Conservation (phyloP, 106 monocot genomes). For the Apostasia ramifera region DNA sequence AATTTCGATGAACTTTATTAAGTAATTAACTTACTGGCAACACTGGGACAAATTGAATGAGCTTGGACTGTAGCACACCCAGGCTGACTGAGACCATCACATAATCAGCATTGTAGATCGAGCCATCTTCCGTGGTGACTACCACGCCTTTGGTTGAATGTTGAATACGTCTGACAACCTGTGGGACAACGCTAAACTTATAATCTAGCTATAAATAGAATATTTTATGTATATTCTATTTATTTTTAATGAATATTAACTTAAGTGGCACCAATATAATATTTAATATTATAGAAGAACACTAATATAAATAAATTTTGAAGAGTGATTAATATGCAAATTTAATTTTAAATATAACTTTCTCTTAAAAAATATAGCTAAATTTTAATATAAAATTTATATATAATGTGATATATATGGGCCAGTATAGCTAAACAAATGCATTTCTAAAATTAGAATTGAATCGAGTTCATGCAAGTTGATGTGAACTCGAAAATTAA, state of each 20-base stretch:
- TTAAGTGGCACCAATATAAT: background rate
- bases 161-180: conserved; percentile 45
- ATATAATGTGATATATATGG: too few species aligned
- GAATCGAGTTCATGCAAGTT: too few species aligned
- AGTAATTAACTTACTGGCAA: conserved; percentile 36
- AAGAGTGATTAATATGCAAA: background rate
- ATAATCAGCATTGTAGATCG: conserved; percentile 36
- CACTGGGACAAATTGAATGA: conserved; percentile 42
- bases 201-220: background rate
- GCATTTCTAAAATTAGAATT: too few species aligned
- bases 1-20: background rate
- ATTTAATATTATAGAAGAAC: background rate
- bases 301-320: background rate
- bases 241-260: too few species aligned
- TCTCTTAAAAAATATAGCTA: background rate
- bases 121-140: conserved; percentile 54
- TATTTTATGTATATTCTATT: too few species aligned
- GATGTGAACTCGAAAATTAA: too few species aligned
- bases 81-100: conserved; percentile 58
- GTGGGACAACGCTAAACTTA: background rate
- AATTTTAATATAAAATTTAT: too few species aligned
- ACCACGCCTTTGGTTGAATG: conserved; percentile 19
- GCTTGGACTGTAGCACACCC: conserved; percentile 51
- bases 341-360: background rate
- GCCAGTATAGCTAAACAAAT: too few species aligned